Evolutionary conservation across 1,284 basidiomycete genomes (phyloP).

Genomic region (Vanrija sp.): DNA sequence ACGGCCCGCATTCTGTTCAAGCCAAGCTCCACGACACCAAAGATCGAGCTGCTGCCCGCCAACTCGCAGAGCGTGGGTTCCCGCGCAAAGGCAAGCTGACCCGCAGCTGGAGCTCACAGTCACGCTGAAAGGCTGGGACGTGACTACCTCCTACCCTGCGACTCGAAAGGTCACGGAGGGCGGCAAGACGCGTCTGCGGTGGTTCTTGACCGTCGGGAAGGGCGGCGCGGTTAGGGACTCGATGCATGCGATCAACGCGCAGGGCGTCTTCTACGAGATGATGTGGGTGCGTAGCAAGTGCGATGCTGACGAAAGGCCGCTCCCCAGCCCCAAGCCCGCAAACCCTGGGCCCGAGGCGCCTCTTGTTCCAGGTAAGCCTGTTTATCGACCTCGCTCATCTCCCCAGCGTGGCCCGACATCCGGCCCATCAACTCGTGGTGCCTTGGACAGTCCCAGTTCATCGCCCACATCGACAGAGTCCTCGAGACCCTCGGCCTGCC

Average conservation of each 20-base stretch:
- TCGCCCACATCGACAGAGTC: constrained; percentile 44
- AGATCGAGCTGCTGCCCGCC: constrained; percentile 36
- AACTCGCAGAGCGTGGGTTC: constrained; percentile 35
- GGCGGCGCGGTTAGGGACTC: constrained; percentile 40
- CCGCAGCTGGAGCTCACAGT: constrained; percentile 38
- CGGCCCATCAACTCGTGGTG: constrained; percentile 36
- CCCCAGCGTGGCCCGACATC: constrained; percentile 40
- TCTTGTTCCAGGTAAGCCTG: constrained; percentile 33
- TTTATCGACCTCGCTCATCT: neutral
- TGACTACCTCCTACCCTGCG: constrained; percentile 39
- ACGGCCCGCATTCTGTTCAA: constrained; percentile 39
- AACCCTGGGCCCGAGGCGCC: constrained; percentile 28
- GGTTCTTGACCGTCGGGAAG: constrained; percentile 40
- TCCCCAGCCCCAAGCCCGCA: neutral
- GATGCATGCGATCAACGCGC: constrained; percentile 34
- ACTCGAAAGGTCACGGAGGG: constrained; percentile 30
- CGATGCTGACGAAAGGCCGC: neutral
- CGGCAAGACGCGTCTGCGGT: constrained; percentile 29
- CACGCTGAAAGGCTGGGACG: constrained; percentile 39
- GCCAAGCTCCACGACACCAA: constrained; percentile 34
- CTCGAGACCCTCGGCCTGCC: constrained; percentile 35
- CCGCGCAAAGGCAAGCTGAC: neutral
- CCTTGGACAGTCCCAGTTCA: constrained; percentile 35
- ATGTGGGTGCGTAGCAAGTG: constrained; percentile 17
- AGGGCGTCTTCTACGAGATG: constrained; percentile 38